These are phyloP conservation scores for Aspergillus sp. DNA, from an alignment of 2,329 filamentous ascomycete species.

Conservation along the genomic window DNA sequence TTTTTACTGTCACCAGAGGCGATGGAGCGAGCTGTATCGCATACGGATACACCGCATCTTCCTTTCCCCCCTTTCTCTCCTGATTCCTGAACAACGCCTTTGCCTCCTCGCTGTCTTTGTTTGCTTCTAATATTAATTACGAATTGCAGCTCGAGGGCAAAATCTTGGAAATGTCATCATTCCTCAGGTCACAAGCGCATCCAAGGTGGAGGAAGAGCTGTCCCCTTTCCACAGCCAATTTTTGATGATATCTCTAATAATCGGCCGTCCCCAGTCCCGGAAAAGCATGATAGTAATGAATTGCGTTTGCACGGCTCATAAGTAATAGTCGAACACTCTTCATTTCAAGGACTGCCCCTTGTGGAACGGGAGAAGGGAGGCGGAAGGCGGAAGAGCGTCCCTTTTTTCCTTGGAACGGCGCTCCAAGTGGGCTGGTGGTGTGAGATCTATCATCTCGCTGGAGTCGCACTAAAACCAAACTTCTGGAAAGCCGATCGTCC, in stretches of 20 bases:
- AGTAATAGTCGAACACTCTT: neutral
- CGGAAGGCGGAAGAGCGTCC: neutral
- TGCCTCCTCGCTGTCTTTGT: neutral
- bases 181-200: slow-evolving; percentile 1
- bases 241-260: neutral
- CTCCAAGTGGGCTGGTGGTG: slow-evolving; percentile 17
- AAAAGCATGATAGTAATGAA: neutral
- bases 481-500: slow-evolving; percentile 37
- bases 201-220: neutral
- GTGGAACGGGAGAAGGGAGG: neutral
- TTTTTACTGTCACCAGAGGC: neutral
- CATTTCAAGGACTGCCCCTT: neutral
- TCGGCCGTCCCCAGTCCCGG: neutral
- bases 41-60: slow-evolving; percentile 9
- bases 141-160: neutral
- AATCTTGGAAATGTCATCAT: neutral
- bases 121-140: slow-evolving; percentile 1
- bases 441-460: slow-evolving; percentile 41
- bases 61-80: neutral
- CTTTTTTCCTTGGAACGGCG: slow-evolving; percentile 17
- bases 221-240: neutral
- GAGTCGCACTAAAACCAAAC: slow-evolving; percentile 34
- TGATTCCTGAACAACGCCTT: slow-evolving; percentile 9
- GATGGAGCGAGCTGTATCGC: neutral
- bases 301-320: slow-evolving; percentile 1